Evolutionary conservation across 2,329 filamentous ascomycete species (phyloP), one percentile per base, ranked within the genome.

Genomic region (Penicillium palitans): DNA sequence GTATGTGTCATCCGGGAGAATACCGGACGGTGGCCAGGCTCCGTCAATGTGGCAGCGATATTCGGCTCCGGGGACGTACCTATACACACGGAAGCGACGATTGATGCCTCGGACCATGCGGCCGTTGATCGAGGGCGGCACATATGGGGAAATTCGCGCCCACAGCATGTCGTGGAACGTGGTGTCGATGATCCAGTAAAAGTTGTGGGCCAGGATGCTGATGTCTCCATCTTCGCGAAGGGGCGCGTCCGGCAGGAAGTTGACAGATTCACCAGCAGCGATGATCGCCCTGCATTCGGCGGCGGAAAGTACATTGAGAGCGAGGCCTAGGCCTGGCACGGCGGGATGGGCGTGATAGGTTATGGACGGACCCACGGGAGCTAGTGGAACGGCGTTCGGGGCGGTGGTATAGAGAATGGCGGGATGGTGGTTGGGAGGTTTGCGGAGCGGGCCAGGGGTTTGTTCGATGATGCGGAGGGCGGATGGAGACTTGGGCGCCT

Each of bases 31-130:
- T 13, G 88, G 88, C 88, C 88, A 90, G 0, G 87, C 88, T 8
- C 88, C 88, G 64, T 90, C 81, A 58, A 90, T 89, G 63, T 90
- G 88, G 58, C 83, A 85, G 8, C 88, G 78, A 66, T 90, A 90
- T 69, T 90, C 88, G 0, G 88, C 88, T 0, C 87, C 87, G 1
- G 87, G 87, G 0, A 90, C 87, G 58, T 90, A 90, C 66, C 88
- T 80, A 62, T 90, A 90, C 0, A 90, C 87, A 19, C 88, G 81
- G 75, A 90, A 90, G 6, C 88, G 82, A 1, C 88, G 79, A 66
- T 90, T 90, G 55, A 90, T 76, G 0, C 88, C 87, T 5, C 87
- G 79, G 0, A 83, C 85, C 24, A 77, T 70, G 37, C 82, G 83
- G 0, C 87, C 87, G 15, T 80, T 79, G 1, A 88, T 76, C 0